phyloP scores from a whole-genome alignment of 768 basidiomycete genomes.

The Phaeolepiota aurea region DNA sequence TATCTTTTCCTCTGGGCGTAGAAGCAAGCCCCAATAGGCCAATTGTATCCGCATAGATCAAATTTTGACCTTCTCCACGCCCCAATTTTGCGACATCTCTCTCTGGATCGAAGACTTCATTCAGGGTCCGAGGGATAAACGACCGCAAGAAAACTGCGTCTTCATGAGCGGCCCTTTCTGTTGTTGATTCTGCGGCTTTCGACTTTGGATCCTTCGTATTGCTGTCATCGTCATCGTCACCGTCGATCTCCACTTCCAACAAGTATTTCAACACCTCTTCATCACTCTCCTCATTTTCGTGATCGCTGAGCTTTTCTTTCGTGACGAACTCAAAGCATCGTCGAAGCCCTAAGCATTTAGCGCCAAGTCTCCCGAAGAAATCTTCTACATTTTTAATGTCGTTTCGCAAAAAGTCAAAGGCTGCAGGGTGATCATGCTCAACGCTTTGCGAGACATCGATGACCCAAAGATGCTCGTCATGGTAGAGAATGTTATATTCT shows the following conservation, averaged over 20 bases:
- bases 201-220: slow-evolving; percentile 8
- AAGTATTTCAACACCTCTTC: slow-evolving; percentile 33
- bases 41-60: slow-evolving; percentile 87
- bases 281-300: slow-evolving; percentile 20
- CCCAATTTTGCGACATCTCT: slow-evolving; percentile 75
- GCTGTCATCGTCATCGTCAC: slow-evolving; percentile 10
- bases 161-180: slow-evolving; percentile 46
- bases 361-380: slow-evolving; percentile 76
- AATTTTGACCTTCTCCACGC: slow-evolving; percentile 57
- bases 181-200: slow-evolving; percentile 5
- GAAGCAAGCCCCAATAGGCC: slow-evolving; percentile 51
- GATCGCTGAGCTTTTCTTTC: slow-evolving; percentile 30
- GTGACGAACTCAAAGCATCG: slow-evolving; percentile 88
- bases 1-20: background rate
- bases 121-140: slow-evolving; percentile 88
- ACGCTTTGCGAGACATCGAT: slow-evolving; percentile 99
- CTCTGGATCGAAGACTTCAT: slow-evolving; percentile 93
- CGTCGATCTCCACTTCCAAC: slow-evolving; percentile 28
- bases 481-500: slow-evolving; percentile 95
- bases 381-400: slow-evolving; percentile 93
- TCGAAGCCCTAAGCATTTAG: slow-evolving; percentile 68
- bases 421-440: slow-evolving; percentile 94
- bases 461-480: slow-evolving; percentile 74
- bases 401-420: slow-evolving; percentile 90
- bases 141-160: slow-evolving; percentile 85